These are phyloP conservation scores for Clavariopsis aquatica DNA, from an alignment of 495 filamentous ascomycete genomes.

Conservation along the genomic window DNA sequence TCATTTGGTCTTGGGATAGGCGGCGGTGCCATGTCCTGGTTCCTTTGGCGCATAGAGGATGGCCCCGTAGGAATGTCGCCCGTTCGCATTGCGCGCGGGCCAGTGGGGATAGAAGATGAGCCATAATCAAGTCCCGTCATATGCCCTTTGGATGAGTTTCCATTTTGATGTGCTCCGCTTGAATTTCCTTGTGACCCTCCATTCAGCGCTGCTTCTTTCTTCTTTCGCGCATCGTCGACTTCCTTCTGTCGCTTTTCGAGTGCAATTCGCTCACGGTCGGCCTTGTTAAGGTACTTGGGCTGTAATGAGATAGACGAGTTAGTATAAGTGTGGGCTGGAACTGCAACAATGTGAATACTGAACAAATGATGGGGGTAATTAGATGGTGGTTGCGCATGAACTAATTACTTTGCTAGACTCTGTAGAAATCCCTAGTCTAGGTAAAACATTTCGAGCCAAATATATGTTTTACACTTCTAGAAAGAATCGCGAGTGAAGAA, in stretches of 20 bases:
- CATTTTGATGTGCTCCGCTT: slow-evolving; percentile 16
- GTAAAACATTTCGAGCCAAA: no score
- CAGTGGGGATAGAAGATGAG: slow-evolving; percentile 62
- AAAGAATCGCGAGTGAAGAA: neutral
- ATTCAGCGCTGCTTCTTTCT: slow-evolving; percentile 55
- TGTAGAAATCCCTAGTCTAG: no score
- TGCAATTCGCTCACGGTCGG: slow-evolving; percentile 81
- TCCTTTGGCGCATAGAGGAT: slow-evolving; percentile 53
- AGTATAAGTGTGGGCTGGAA: slow-evolving; percentile 34
- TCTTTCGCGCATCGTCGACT: slow-evolving; percentile 65
- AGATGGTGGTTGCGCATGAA: slow-evolving; percentile 3
- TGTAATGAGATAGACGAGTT: slow-evolving; percentile 44
- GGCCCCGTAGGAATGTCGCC: slow-evolving; percentile 57
- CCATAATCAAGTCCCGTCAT: slow-evolving; percentile 19
- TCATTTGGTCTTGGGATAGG: slow-evolving; percentile 52
- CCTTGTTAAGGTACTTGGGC: slow-evolving; percentile 91
- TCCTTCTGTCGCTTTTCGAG: slow-evolving; percentile 84
- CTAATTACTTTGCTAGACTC: no score
- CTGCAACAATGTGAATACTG: slow-evolving; percentile 41
- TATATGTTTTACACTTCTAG: no score
- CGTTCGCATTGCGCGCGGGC: slow-evolving; percentile 71
- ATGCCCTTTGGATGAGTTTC: slow-evolving; percentile 22
- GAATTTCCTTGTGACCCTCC: slow-evolving; percentile 42
- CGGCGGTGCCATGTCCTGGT: slow-evolving; percentile 58
- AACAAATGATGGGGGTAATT: neutral